Base-by-base conservation (phyloP, 1,284 basidiomycete genomes). In the Gomphus bonarii region DNA sequence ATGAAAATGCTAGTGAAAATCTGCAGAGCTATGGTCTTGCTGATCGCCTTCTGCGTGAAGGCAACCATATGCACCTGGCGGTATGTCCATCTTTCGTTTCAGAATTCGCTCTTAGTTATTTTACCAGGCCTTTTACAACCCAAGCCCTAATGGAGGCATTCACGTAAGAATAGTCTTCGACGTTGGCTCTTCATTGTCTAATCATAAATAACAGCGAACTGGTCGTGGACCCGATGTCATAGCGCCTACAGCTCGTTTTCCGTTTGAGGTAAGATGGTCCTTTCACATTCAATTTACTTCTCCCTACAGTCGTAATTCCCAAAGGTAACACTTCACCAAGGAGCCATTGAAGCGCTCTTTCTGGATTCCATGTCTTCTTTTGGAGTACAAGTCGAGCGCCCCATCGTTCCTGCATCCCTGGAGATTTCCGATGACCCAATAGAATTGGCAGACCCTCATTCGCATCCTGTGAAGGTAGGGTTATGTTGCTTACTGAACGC, bases 321-420 rank as follows among this genome's bases (percentile, higher is more conserved):
- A 0, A 22, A 88, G 81, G 70, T 80, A 6, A 87, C 85, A 0
- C 70, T 88, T n/a, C 82, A 87, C 61, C 87, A 90, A 71, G 86
- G 85, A 1, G 79, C 77, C 3, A 87, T 89, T 40, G 85, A 89
- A 66, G 68, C 73, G 0, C 79, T 88, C 22, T 84, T 89, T 64
- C 62, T 85, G 31, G 82, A 87, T 63, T 79, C 81, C 0, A 78
- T 87, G 75, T 69, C 61, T 9, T 57, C 63, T n/a, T 67, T 74
- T 61, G 80, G 78, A 4, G 59, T 84, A 5, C 64, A 75, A 61
- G 83, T 89, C 28, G 77, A 80, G 40, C 75, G 85, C 28, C 79
- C 82, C 0, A 70, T 78, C 31, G 64, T 72, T 1, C 88, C 88
- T 0, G 70, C 70, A 0, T 75, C 76, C 6, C 72, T 89, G 3